Conservation (phyloP, 2,329 filamentous ascomycete species). For the Cordyceps fumosorosea region DNA sequence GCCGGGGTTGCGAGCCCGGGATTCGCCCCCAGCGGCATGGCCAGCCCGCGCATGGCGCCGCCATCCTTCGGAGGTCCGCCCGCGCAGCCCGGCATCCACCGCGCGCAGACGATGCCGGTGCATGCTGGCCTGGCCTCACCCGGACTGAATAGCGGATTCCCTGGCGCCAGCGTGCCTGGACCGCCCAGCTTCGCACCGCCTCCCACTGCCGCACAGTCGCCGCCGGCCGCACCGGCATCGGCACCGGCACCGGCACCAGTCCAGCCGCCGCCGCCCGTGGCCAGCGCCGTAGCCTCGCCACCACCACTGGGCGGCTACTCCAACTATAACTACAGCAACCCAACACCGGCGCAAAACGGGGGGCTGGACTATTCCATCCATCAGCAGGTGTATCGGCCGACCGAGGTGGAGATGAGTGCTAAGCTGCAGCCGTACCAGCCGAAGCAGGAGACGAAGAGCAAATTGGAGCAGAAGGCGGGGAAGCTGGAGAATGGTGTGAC, state of each 20-base stretch:
- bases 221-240: background rate
- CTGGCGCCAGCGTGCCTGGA: slow-evolving; percentile 33
- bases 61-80: slow-evolving; percentile 31
- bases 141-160: slow-evolving; percentile 33
- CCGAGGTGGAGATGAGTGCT: slow-evolving; percentile 48
- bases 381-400: slow-evolving; percentile 63
- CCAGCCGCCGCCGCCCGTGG: slow-evolving; percentile 25
- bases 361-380: slow-evolving; percentile 53
- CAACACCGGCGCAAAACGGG: slow-evolving; percentile 19
- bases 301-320: slow-evolving; percentile 48
- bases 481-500: slow-evolving; percentile 63
- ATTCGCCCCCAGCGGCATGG: slow-evolving; percentile 26
- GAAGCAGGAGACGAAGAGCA: slow-evolving; percentile 41
- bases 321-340: slow-evolving; percentile 41
- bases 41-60: slow-evolving; percentile 35
- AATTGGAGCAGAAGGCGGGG: slow-evolving; percentile 59
- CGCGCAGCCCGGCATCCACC: slow-evolving; percentile 39
- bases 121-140: slow-evolving; percentile 32
- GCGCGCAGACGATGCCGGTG: slow-evolving; percentile 44
- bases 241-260: background rate
- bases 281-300: slow-evolving; percentile 29
- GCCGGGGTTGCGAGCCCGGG: slow-evolving; percentile 38
- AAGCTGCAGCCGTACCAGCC: slow-evolving; percentile 31
- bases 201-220: slow-evolving; percentile 18
- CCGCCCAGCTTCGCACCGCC: slow-evolving; percentile 17